phyloP scores from a whole-genome alignment of 225 moss, liverwort and hornwort species.

The Marchantia polymorpha region DNA sequence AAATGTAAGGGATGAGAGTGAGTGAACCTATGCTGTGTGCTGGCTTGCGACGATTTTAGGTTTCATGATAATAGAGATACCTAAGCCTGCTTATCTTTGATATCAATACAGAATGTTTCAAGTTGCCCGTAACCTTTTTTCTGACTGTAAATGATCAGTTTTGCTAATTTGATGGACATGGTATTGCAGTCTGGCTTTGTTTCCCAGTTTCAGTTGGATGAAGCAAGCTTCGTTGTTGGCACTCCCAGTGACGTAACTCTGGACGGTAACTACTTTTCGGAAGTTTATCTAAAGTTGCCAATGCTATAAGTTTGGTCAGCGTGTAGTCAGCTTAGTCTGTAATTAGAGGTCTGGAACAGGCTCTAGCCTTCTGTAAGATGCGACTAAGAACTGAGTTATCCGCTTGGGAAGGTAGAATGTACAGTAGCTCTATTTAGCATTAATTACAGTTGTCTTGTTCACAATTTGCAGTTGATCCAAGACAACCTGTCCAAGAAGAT shows the following conservation, averaged over 20 bases:
- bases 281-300: background rate
- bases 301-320: background rate
- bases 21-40: background rate
- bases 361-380: background rate
- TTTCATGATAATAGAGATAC: background rate
- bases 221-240: conserved; percentile 71
- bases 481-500: conserved; percentile 49
- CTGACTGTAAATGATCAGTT: background rate
- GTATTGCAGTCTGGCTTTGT: conserved; percentile 46
- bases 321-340: background rate
- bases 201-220: conserved; percentile 76
- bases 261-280: conserved; percentile 47
- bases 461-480: conserved; percentile 58
- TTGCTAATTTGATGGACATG: background rate
- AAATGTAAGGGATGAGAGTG: conserved; percentile 42
- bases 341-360: background rate
- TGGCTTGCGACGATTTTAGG: background rate
- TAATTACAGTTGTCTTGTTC: conserved; percentile 5
- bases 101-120: background rate
- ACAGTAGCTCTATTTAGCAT: background rate
- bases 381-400: background rate
- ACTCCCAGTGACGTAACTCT: conserved; percentile 60
- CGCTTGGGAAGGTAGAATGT: background rate
- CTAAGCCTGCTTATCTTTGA: background rate
- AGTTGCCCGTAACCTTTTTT: background rate